Evolutionary conservation across 208 protist species (phyloP).

Genomic region (Angomonas ambiguus): DNA sequence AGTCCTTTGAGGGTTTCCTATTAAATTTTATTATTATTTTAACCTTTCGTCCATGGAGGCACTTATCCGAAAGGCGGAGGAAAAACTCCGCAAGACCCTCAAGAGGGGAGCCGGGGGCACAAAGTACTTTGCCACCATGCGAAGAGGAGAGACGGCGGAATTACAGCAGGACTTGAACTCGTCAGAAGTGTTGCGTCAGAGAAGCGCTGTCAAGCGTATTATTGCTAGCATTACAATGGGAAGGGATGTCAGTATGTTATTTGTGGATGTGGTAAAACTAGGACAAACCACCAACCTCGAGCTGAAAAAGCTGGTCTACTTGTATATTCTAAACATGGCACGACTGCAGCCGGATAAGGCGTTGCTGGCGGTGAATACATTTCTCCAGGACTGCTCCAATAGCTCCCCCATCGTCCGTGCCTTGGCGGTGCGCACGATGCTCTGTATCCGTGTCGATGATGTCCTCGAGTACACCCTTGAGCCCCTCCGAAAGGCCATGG

Average conservation of each 20-base stretch:
- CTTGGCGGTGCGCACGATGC: conserved; percentile 99
- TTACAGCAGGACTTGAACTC: conserved; percentile 91
- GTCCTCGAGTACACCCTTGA: conserved; percentile 98
- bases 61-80: conserved; percentile 64
- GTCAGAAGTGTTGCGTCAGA: conserved; percentile 84
- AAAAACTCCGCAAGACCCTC: conserved; percentile 70
- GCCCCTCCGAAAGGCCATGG: conserved; percentile 89
- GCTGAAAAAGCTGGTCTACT: conserved; percentile 99
- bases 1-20: too few species aligned
- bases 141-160: conserved; percentile 89
- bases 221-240: conserved; percentile 99
- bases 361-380: conserved; percentile 99
- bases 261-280: conserved; percentile 97
- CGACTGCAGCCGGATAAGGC: conserved; percentile 98
- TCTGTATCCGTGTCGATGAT: conserved; percentile 97
- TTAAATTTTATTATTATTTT: too few species aligned
- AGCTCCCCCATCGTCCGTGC: conserved; percentile 97
- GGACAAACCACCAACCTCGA: conserved; percentile 98
- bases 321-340: conserved; percentile 99
- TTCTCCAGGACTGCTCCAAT: conserved; percentile 94
- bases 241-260: conserved; percentile 96
- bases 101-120: conserved; percentile 32
- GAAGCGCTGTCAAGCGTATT: conserved; percentile 97
- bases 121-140: conserved; percentile 76
- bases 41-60: conserved; percentile 50